Base-by-base conservation (phyloP, 805 yeast genomes). In the Monosporozyma solicola region DNA sequence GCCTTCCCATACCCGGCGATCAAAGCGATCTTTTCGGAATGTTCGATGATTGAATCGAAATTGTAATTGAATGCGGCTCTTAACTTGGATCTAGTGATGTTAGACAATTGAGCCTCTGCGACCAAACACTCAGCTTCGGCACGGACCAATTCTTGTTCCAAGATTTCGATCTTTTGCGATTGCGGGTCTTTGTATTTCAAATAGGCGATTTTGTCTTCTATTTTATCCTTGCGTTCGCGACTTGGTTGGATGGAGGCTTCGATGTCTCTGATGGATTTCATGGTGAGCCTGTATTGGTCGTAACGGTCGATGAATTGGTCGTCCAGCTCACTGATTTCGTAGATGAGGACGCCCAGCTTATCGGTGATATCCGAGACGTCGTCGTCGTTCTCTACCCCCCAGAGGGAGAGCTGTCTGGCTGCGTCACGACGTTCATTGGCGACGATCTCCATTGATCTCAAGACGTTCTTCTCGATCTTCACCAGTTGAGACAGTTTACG, bases 1-100 rank as follows among this genome's bases (percentile, higher is more conserved):
- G 92, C 94, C 74, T 86, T 86, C 73, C 95, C 95, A 75, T 87
- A 86, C 56, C 94, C 92, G 51, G 95, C 92, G 71, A 88, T 84
- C 64, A 87, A 76, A 53, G 94, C 92, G 61, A 83, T 78, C 72
- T 87, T 87, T 74, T 87, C 95, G 57, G 95, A 83, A 67, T 82
- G 84, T 72, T 87, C 95, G 72, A 90, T 82, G 59, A 85, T 76
- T 44, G 95, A 85, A 69, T 87, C 95, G 68, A 88, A 87, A 70
- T 85, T 91, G 71, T 85, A 85, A 72, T 83, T 79, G 77, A 80
- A 87, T 45, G 95, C 88, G 60, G 87, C 85, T 75, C 87, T 85
- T 68, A 88, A 79, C 72, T 86, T 85, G 68, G 87, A 90, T 74
- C 96, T 79, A 59, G 96, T 87, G 67, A 87, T 87, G 72, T 87